Conservation (phyloP, 495 filamentous ascomycete species). For the Annulohypoxylon nitens region DNA sequence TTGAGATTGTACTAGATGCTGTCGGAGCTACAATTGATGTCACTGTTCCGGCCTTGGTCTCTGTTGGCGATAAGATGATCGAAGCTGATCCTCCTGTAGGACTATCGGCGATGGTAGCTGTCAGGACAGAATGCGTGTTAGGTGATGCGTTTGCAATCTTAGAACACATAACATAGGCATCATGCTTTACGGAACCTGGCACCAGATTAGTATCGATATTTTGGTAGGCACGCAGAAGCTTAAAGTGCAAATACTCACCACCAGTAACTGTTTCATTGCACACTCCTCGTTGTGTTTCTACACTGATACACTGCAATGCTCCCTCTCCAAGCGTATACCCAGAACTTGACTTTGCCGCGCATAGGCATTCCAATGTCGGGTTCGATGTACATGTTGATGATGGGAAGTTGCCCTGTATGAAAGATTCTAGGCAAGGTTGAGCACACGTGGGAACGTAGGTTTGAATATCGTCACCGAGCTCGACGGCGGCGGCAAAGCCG, state of each 20-base stretch:
- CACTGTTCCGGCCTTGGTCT: conserved; percentile 31
- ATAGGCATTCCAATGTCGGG: conserved; percentile 72
- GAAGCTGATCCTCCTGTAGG: conserved; percentile 42
- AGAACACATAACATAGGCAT: conserved; percentile 71
- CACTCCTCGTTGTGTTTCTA: conserved; percentile 56
- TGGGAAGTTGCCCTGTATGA: conserved; percentile 71
- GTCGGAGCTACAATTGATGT: conserved; percentile 34
- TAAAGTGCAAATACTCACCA: conserved; percentile 51
- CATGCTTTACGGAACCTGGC: conserved; percentile 51
- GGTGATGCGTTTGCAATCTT: conserved; percentile 64
- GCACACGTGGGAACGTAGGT: conserved; percentile 74
- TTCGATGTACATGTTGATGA: conserved; percentile 60
- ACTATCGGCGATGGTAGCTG: conserved; percentile 57
- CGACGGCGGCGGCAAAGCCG: conserved; percentile 47
- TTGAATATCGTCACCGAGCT: conserved; percentile 59
- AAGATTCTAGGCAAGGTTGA: conserved; percentile 70
- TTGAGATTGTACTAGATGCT: conserved; percentile 19
- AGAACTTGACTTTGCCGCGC: conserved; percentile 67
- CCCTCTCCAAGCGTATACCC: conserved; percentile 79
- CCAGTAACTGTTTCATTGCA: conserved; percentile 55
- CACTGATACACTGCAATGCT: conserved; percentile 71
- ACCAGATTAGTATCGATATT: conserved; percentile 40
- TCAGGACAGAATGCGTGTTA: conserved; percentile 71
- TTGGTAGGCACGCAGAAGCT: background rate
- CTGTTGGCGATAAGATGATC: conserved; percentile 29